These are phyloP conservation scores for Elaeis oleifera DNA, from an alignment of 202 grass and related monocot species.

Conservation along the genomic window DNA sequence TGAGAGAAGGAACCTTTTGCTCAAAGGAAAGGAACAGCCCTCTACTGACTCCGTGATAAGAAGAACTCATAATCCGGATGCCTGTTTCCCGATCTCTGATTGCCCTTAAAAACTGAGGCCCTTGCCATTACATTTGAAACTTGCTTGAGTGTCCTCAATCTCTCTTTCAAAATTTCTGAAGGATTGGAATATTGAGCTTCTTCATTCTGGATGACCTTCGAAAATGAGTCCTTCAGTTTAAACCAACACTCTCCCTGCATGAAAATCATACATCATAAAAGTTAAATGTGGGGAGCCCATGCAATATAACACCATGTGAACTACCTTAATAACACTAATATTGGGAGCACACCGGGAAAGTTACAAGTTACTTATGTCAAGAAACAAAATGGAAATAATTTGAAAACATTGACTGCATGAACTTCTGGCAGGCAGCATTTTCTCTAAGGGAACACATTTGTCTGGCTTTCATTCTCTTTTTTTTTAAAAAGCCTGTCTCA, in stretches of 20 bases:
- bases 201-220: not conserved
- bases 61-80: constrained; percentile 87
- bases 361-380: no score
- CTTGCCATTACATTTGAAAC: constrained; percentile 44
- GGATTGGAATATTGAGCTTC: not conserved
- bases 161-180: constrained; percentile 38
- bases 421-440: no score
- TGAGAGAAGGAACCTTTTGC: not conserved
- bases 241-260: constrained; percentile 78
- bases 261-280: not conserved
- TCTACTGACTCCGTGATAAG: constrained; percentile 39
- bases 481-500: no score
- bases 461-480: no score
- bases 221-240: constrained; percentile 20
- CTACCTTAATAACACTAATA: not conserved
- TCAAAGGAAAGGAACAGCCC: not conserved
- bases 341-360: no score
- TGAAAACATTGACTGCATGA: no score
- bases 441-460: no score
- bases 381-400: no score
- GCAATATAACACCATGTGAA: not conserved
- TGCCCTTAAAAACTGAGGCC: constrained; percentile 26
- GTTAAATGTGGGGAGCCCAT: not conserved
- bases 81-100: constrained; percentile 24
- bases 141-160: constrained; percentile 39